phyloP scores from a whole-genome alignment of 1,139 yeast genomes.

The Pichia cactophila region DNA sequence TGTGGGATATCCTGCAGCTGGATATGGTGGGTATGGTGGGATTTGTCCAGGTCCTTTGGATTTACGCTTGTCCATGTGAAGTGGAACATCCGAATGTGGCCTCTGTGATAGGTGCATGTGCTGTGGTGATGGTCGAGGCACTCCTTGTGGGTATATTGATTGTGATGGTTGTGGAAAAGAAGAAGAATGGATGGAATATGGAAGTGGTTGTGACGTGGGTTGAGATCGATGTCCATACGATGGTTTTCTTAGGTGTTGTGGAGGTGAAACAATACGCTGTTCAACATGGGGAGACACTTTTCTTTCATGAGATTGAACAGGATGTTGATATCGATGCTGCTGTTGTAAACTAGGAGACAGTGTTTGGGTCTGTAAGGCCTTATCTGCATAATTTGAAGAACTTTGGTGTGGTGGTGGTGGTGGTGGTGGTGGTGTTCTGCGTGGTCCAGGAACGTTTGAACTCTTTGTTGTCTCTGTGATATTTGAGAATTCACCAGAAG shows the following conservation, averaged over 20 bases:
- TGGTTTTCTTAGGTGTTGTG: not conserved
- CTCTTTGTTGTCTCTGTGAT: not conserved
- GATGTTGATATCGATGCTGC: too few relatives aligned
- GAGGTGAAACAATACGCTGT: conserved; percentile 12
- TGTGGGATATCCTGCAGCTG: not conserved
- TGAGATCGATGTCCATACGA: not conserved
- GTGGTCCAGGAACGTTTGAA: not conserved
- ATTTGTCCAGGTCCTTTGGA: not conserved
- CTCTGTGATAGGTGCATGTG: conserved; percentile 4
- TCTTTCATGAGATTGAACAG: not conserved
- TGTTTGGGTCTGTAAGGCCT: not conserved
- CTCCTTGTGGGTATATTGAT: not conserved
- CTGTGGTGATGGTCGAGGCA: not conserved
- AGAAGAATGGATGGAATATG: not conserved
- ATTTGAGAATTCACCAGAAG: not conserved
- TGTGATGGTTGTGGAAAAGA: not conserved
- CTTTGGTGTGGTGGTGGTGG: not conserved
- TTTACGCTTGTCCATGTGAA: not conserved
- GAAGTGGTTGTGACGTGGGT: not conserved
- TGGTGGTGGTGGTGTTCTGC: not conserved
- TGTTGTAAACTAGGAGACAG: not conserved
- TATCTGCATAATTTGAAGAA: not conserved
- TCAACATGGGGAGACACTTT: not conserved
- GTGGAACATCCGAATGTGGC: not conserved
- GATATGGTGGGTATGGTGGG: not conserved